Percentiles rank a stretch among this genome's conserved stretches.
These are phyloP conservation scores for Erodium texanum DNA, from an alignment of 441 rosid genomes.

Conservation along the genomic window DNA sequence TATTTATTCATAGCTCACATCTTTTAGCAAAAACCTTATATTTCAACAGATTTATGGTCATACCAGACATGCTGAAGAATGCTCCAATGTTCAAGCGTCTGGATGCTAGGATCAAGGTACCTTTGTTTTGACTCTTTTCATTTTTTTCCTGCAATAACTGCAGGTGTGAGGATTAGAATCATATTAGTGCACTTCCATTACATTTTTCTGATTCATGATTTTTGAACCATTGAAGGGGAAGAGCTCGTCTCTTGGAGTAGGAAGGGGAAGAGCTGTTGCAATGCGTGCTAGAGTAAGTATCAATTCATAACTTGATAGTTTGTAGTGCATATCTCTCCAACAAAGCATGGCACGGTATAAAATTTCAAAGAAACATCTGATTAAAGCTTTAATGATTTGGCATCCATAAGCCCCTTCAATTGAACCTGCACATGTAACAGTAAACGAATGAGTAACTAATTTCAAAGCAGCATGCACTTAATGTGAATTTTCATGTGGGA, in stretches of 20 bases:
- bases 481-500: neutral
- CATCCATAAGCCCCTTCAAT: neutral
- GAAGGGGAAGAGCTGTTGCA: constrained; percentile 95
- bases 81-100: constrained; percentile 41
- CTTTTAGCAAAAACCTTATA: constrained; percentile 2
- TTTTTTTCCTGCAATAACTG: neutral
- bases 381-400: neutral
- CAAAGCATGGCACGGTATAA: neutral
- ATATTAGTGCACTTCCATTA: neutral
- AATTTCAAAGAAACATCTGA: neutral
- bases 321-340: neutral
- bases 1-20: neutral
- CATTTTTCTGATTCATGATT: constrained; percentile 6
- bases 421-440: neutral
- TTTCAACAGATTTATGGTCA: constrained; percentile 82
- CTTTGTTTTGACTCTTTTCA: neutral
- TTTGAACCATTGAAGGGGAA: constrained; percentile 61
- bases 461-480: neutral
- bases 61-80: constrained; percentile 96
- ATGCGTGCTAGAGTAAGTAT: constrained; percentile 96
- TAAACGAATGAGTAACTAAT: neutral
- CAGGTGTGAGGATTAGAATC: neutral
- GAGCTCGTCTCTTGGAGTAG: constrained; percentile 91
- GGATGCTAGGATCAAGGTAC: constrained; percentile 6
- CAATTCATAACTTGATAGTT: neutral